Conservation (phyloP, 306 rosid genomes). For the Luffa acutangula region DNA sequence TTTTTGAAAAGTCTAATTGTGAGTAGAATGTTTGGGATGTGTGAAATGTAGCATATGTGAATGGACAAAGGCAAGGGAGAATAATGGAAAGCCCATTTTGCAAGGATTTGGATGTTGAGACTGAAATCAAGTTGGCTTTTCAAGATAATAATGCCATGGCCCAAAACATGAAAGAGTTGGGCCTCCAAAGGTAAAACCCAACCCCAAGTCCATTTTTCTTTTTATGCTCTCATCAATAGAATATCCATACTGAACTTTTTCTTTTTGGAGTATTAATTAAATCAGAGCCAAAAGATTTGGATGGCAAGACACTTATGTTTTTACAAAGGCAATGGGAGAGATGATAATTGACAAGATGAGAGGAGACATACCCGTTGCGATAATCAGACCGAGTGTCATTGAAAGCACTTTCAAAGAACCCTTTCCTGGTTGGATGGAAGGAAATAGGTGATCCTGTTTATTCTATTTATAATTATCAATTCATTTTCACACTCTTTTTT, state of each 20-base stretch:
- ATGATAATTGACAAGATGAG: conserved; percentile 79
- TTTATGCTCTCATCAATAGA: not conserved
- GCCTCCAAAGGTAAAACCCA: conserved; percentile 45
- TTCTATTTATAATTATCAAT: not conserved
- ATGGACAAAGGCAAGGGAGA: conserved; percentile 93
- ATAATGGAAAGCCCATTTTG: conserved; percentile 71
- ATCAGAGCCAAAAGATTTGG: conserved; percentile 69
- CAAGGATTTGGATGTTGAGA: conserved; percentile 40
- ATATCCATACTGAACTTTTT: too few species aligned
- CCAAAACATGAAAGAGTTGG: conserved; percentile 79
- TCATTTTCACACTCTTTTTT: not conserved
- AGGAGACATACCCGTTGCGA: conserved; percentile 71
- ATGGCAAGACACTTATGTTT: conserved; percentile 97
- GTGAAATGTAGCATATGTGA: conserved; percentile 56
- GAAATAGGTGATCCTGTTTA: conserved; percentile 46
- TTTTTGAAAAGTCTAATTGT: too few species aligned
- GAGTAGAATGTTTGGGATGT: not conserved
- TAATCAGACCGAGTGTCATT: conserved; percentile 86
- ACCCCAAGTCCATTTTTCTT: not conserved
- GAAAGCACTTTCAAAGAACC: conserved; percentile 89
- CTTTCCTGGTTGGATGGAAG: conserved; percentile 99
- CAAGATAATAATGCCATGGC: conserved; percentile 33
- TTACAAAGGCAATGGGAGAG: conserved; percentile 98
- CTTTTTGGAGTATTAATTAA: not conserved
- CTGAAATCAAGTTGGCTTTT: conserved; percentile 52